Percentiles rank a stretch among this genome's conserved stretches.
Evolutionary conservation across 2,329 filamentous ascomycete genomes (phyloP).

Genomic region (Didymella lethalis): DNA sequence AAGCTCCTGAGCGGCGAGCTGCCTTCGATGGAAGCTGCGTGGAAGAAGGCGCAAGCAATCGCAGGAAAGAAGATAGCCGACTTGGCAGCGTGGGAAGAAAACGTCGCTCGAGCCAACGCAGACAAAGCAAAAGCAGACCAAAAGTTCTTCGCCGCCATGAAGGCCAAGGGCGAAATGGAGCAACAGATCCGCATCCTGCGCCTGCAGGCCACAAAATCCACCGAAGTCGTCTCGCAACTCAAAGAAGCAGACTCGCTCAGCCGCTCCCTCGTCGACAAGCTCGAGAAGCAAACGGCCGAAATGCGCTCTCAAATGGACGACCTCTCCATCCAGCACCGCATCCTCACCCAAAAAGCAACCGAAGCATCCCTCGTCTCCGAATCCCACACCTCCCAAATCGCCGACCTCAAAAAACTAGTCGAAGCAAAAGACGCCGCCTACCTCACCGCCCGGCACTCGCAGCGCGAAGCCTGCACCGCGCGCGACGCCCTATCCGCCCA

Average conservation of each 20-base stretch:
- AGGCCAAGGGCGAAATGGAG: slow-evolving; percentile 86
- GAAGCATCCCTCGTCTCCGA: slow-evolving; percentile 77
- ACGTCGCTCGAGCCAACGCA: slow-evolving; percentile 73
- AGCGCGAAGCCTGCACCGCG: slow-evolving; percentile 71
- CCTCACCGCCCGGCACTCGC: slow-evolving; percentile 68
- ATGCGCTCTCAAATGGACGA: slow-evolving; percentile 79
- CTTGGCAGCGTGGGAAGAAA: slow-evolving; percentile 77
- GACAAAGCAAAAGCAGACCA: slow-evolving; percentile 98
- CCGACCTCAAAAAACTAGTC: slow-evolving; percentile 76
- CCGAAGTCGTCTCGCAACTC: slow-evolving; percentile 89
- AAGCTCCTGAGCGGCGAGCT: slow-evolving; percentile 86
- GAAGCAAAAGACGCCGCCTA: slow-evolving; percentile 77
- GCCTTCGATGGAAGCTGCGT: slow-evolving; percentile 87
- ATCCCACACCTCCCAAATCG: slow-evolving; percentile 75
- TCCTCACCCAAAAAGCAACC: slow-evolving; percentile 73
- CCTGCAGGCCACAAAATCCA: slow-evolving; percentile 85
- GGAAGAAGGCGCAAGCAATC: slow-evolving; percentile 84
- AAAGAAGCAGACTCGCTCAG: slow-evolving; percentile 88
- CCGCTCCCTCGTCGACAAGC: slow-evolving; percentile 76
- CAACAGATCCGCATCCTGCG: slow-evolving; percentile 81
- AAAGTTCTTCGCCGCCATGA: slow-evolving; percentile 96
- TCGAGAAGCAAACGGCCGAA: slow-evolving; percentile 91
- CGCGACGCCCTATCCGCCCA: slow-evolving; percentile 80
- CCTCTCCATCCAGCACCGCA: slow-evolving; percentile 75
- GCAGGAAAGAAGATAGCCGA: slow-evolving; percentile 89